Evolutionary conservation across 306 rosid genomes (phyloP).

Genomic region (Sesbania bispinosa): DNA sequence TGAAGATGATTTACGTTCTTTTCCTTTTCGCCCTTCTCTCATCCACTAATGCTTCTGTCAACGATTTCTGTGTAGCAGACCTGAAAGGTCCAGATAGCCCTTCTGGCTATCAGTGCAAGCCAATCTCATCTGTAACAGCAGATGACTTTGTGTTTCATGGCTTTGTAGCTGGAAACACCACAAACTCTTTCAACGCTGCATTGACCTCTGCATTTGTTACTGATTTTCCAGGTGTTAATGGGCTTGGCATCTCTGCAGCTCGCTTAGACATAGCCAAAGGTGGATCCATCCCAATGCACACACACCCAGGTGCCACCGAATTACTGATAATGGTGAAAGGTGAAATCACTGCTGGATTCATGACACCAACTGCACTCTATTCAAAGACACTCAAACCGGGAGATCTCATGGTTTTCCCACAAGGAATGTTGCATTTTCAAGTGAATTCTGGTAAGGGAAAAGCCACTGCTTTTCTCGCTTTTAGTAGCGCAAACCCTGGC

Average conservation of each 20-base stretch:
- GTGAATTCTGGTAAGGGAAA: too few species aligned
- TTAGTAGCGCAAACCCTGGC: slow-evolving; percentile 61
- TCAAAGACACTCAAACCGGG: too few species aligned
- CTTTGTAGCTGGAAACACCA: slow-evolving; percentile 46
- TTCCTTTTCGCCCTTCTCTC: neutral
- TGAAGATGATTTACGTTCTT: neutral
- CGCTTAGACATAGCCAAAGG: slow-evolving; percentile 44
- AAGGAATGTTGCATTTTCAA: too few species aligned
- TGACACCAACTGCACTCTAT: too few species aligned
- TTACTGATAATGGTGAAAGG: slow-evolving; percentile 44
- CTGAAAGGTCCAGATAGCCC: slow-evolving; percentile 38
- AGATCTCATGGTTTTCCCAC: too few species aligned
- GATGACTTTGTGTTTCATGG: slow-evolving; percentile 50
- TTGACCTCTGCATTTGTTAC: slow-evolving; percentile 50
- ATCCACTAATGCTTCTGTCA: slow-evolving; percentile 24
- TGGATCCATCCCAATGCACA: slow-evolving; percentile 60
- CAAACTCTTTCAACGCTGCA: slow-evolving; percentile 41
- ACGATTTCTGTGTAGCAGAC: slow-evolving; percentile 59
- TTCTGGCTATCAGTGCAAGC: slow-evolving; percentile 51
- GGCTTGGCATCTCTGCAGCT: too few species aligned
- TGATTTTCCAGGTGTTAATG: slow-evolving; percentile 50
- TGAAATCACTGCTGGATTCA: too few species aligned
- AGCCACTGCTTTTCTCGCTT: slow-evolving; percentile 43
- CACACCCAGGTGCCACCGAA: slow-evolving; percentile 61
- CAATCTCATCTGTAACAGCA: slow-evolving; percentile 28